A percentile compares a stretch with the other conserved stretches of the same genome.
Evolutionary conservation across 495 filamentous ascomycete genomes (phyloP).

Genomic region (Penicillium dipodomyicola): DNA sequence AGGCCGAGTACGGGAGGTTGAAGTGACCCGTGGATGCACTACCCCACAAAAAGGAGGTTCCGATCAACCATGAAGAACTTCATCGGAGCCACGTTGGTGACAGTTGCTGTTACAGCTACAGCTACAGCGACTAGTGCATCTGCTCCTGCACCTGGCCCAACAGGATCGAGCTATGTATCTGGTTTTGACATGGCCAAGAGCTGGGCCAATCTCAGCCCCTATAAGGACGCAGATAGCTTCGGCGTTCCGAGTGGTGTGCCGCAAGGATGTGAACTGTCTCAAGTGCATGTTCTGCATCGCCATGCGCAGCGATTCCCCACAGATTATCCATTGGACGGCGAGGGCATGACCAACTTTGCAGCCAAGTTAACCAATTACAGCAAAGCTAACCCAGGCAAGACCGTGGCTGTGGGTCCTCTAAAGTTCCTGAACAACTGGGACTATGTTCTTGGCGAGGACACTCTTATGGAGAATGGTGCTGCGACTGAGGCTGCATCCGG

Average conservation of each 20-base stretch:
- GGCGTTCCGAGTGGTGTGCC: conserved; percentile 49
- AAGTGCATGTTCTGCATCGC: conserved; percentile 50
- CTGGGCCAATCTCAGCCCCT: conserved; percentile 52
- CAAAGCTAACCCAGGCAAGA: conserved; percentile 28
- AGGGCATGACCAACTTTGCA: conserved; percentile 45
- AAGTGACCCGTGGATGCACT: background rate
- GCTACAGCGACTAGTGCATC: conserved; percentile 13
- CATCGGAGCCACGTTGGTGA: conserved; percentile 5
- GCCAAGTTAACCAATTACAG: conserved; percentile 48
- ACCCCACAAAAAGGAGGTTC: background rate
- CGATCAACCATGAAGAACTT: conserved; percentile 17
- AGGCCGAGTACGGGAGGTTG: background rate
- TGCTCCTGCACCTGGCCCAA: conserved; percentile 23
- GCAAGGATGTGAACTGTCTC: conserved; percentile 51
- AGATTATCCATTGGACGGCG: conserved; percentile 39
- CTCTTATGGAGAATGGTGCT: conserved; percentile 48
- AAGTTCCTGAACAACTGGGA: conserved; percentile 50
- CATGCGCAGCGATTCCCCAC: conserved; percentile 54
- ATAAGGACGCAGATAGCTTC: conserved; percentile 43
- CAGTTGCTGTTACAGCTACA: conserved; percentile 11
- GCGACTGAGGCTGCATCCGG: conserved; percentile 50
- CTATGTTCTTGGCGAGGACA: conserved; percentile 43
- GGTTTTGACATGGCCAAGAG: conserved; percentile 36
- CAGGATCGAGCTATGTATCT: conserved; percentile 29
- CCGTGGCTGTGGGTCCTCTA: conserved; percentile 43